Base-by-base conservation (phyloP, 2,329 filamentous ascomycete genomes). In the Hypoxylon sp. region DNA sequence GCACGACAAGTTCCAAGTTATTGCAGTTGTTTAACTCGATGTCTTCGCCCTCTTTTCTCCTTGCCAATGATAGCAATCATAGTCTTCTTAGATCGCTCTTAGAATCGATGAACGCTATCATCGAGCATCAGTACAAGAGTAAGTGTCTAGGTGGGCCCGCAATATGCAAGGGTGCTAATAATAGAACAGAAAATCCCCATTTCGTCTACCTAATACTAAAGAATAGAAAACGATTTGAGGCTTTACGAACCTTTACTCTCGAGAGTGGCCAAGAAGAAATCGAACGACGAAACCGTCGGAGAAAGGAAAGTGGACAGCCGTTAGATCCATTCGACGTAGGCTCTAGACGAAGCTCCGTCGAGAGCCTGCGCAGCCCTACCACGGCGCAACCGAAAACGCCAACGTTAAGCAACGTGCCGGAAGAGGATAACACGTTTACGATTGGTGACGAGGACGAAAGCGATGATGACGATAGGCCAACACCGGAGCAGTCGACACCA, bases 201-300 rank as follows among this genome's bases (percentile, higher is more conserved):
- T 87, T 98, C 51, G 83, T 97, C 13, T 92, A 93, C 73, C 85
- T 91, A 0, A 85, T 98, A 28, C 75, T 97, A 51, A 90, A 90
- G 67, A 93, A 93, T 63, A 88, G 88, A 71, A 94, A 91, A 76
- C 87, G 89, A 28, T 95, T 98, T 66, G 92, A 97, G 75, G 91
- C 91, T 1, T 80, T 98, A 39, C 88, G 94, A 24, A 88, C 89
- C 13, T 97, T 98, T 72, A 98, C 94, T 0, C 83, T 98, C 0
- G 94, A 98, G 74, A 95, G 91, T 71, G 95, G 92, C 0, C 91
- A 95, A 73, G 91, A 94, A 75, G 94, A 98, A 75, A 91, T 98
- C 26, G 92, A 97, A 75, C 88, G 91, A 57, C 87, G 91, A 65
- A 90, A 88, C 64, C 87, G 91, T 65, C 84, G 85, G 60, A 86